Conservation (phyloP, 2,329 filamentous ascomycete species). For the Aspergillus sergii region DNA sequence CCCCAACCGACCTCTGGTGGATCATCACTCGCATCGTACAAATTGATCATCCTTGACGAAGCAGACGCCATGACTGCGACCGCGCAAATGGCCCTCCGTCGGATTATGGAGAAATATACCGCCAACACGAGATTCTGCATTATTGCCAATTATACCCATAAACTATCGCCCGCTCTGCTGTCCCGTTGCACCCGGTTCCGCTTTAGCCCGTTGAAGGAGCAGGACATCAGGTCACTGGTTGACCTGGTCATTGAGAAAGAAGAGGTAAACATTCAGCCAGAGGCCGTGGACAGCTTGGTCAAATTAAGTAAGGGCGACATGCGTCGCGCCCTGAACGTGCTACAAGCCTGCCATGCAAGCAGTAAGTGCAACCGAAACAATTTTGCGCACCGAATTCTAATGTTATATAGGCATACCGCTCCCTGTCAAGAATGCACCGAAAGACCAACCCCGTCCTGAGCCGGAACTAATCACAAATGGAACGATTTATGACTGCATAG, state of each 20-base stretch:
- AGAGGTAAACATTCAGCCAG: conserved; percentile 76
- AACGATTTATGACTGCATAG: conserved; percentile 95
- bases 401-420: conserved; percentile 64
- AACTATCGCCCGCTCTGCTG: conserved; percentile 87
- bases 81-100: conserved; percentile 92
- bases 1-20: conserved; percentile 47
- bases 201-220: conserved; percentile 89
- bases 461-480: conserved; percentile 88
- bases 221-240: conserved; percentile 80
- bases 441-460: conserved; percentile 60
- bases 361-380: conserved; percentile 55
- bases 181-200: conserved; percentile 93
- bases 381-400: not conserved
- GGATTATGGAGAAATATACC: conserved; percentile 99
- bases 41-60: conserved; percentile 96
- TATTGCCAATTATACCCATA: conserved; percentile 98
- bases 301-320: conserved; percentile 92
- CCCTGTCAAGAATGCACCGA: conserved; percentile 61
- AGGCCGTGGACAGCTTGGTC: conserved; percentile 82
- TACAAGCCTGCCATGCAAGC: conserved; percentile 95
- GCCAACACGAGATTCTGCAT: conserved; percentile 97
- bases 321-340: conserved; percentile 88
- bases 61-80: conserved; percentile 99
- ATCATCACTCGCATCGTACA: conserved; percentile 71
- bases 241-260: conserved; percentile 90